Evolutionary conservation across 2,329 filamentous ascomycete genomes (phyloP).

Genomic region (Aspergillus fumigatus): DNA sequence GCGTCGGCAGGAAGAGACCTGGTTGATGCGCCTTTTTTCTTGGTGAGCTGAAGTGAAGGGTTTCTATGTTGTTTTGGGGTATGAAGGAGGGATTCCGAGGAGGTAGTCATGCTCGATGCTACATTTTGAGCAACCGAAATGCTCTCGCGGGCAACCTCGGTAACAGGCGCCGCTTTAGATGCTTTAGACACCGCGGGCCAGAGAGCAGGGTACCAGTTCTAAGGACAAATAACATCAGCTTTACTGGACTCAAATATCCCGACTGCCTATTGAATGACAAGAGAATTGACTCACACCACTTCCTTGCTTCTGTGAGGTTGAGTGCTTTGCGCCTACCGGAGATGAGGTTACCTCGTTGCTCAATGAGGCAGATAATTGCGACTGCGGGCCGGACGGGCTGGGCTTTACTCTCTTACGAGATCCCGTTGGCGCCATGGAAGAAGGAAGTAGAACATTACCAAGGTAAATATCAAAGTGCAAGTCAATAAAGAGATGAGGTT

Average conservation of each 20-base stretch:
- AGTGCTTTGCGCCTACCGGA: slow-evolving; percentile 18
- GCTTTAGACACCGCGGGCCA: slow-evolving; percentile 39
- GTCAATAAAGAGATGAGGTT: slow-evolving; percentile 7
- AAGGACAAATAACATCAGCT: slow-evolving; percentile 1
- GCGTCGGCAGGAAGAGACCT: slow-evolving; percentile 43
- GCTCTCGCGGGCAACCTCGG: slow-evolving; percentile 48
- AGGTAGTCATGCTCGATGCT: slow-evolving; percentile 31
- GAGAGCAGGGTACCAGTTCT: slow-evolving; percentile 44
- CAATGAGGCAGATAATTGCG: slow-evolving; percentile 21
- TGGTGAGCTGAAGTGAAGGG: slow-evolving; percentile 41
- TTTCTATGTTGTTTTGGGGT: slow-evolving; percentile 24
- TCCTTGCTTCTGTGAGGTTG: slow-evolving; percentile 22
- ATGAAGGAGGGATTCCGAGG: slow-evolving; percentile 27
- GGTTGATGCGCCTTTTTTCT: slow-evolving; percentile 36
- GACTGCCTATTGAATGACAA: not conserved
- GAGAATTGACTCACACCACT: slow-evolving; percentile 11
- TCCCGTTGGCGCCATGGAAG: slow-evolving; percentile 38
- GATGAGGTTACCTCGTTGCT: slow-evolving; percentile 17
- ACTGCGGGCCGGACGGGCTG: slow-evolving; percentile 31
- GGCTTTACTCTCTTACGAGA: slow-evolving; percentile 43
- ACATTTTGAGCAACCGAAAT: slow-evolving; percentile 41
- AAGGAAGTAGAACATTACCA: slow-evolving; percentile 32
- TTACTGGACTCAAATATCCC: slow-evolving; percentile 7
- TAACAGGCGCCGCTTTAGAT: slow-evolving; percentile 45
- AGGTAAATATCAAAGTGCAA: slow-evolving; percentile 2